Evolutionary conservation across 1,284 basidiomycete species (phyloP).

Genomic region (Athelia sp.): DNA sequence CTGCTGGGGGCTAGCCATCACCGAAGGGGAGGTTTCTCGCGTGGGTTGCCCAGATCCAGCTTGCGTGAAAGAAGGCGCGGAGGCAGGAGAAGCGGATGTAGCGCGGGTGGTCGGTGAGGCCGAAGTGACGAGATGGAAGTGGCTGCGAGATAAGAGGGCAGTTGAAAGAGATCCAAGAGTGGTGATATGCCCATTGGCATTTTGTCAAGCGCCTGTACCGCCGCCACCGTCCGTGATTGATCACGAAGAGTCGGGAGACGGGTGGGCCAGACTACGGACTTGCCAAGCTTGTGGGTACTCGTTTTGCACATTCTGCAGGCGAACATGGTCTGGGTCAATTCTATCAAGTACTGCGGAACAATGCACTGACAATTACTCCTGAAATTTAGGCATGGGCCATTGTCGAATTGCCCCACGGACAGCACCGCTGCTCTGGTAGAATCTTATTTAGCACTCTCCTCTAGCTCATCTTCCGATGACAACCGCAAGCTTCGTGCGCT

Average conservation of each 20-base stretch:
- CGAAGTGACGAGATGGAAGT: slow-evolving; percentile 63
- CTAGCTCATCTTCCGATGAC: slow-evolving; percentile 30
- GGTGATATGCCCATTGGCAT: slow-evolving; percentile 67
- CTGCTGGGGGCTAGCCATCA: slow-evolving; percentile 72
- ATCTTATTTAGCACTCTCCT: slow-evolving; percentile 54
- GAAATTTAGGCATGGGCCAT: slow-evolving; percentile 81
- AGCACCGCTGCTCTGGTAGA: slow-evolving; percentile 54
- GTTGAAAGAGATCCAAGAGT: slow-evolving; percentile 76
- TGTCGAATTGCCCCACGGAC: slow-evolving; percentile 59
- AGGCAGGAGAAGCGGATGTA: slow-evolving; percentile 69
- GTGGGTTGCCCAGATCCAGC: slow-evolving; percentile 72
- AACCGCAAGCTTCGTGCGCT: slow-evolving; percentile 35
- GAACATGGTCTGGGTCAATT: slow-evolving; percentile 57
- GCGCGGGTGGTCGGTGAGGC: slow-evolving; percentile 58
- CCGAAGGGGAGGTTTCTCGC: slow-evolving; percentile 63
- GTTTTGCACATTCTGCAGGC: slow-evolving; percentile 71
- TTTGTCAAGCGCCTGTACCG: slow-evolving; percentile 67
- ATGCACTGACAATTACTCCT: no score
- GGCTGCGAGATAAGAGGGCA: slow-evolving; percentile 64
- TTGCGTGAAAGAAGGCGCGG: slow-evolving; percentile 64
- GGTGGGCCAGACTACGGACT: slow-evolving; percentile 64
- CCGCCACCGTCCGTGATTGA: slow-evolving; percentile 40
- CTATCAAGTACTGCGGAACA: no score
- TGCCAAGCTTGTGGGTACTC: slow-evolving; percentile 64
- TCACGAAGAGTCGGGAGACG: slow-evolving; percentile 39